Percentiles rank a stretch among this genome's conserved stretches.
These are phyloP conservation scores for Leccinum broughii DNA, from an alignment of 768 basidiomycete species.

Conservation along the genomic window DNA sequence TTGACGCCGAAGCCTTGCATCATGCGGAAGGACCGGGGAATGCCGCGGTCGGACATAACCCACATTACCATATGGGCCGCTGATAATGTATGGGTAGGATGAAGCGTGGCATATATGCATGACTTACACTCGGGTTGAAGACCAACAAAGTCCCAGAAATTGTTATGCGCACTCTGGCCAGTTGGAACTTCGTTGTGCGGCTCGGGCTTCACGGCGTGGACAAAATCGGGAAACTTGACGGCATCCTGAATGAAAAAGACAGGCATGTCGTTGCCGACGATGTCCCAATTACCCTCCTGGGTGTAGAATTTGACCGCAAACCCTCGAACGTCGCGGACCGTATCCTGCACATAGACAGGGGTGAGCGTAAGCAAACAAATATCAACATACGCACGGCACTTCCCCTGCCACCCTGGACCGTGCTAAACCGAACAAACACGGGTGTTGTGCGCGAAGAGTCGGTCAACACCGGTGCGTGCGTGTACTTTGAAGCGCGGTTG, in stretches of 20 bases:
- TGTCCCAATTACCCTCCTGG: constrained; percentile 82
- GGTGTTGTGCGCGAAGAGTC: constrained; percentile 74
- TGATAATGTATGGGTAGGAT: constrained; percentile 27
- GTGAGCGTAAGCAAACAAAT: background rate
- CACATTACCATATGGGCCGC: constrained; percentile 80
- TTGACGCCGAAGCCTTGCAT: constrained; percentile 92
- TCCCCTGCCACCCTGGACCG: constrained; percentile 80
- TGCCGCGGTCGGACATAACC: constrained; percentile 81
- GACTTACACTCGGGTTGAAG: constrained; percentile 62
- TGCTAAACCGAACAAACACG: constrained; percentile 81
- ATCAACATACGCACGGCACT: constrained; percentile 58
- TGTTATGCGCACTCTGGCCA: constrained; percentile 74
- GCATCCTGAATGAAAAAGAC: constrained; percentile 82
- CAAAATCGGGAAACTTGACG: constrained; percentile 83
- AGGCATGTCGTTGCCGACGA: constrained; percentile 83
- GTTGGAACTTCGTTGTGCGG: constrained; percentile 79
- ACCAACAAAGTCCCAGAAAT: constrained; percentile 84
- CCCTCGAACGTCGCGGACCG: constrained; percentile 83
- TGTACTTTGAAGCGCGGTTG: constrained; percentile 67
- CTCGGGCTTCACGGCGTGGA: constrained; percentile 86
- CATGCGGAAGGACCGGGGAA: constrained; percentile 85
- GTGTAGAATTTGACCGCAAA: constrained; percentile 87
- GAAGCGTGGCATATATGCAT: background rate
- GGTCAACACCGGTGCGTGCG: constrained; percentile 67
- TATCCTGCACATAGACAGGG: constrained; percentile 45